These are phyloP conservation scores for Graphilbum fragrans DNA, from an alignment of 2,329 filamentous ascomycete genomes.

Conservation along the genomic window DNA sequence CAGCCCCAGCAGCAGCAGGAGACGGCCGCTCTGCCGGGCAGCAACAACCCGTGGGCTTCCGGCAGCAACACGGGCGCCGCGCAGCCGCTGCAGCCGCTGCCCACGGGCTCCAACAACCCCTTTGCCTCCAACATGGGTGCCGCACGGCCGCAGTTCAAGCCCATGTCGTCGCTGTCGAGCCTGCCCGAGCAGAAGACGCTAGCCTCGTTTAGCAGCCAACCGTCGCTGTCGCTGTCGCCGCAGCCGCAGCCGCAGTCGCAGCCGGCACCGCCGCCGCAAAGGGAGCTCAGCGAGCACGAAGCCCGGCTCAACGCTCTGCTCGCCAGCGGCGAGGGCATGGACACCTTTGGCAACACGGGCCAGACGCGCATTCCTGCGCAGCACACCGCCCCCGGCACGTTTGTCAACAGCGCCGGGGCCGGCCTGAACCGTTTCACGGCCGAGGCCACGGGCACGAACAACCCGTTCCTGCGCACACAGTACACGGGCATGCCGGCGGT, in stretches of 20 bases:
- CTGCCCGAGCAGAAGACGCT: conserved; percentile 78
- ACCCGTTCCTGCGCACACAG: conserved; percentile 78
- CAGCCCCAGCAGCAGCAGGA: conserved; percentile 41
- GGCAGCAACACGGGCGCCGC: conserved; percentile 41
- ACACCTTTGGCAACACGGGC: conserved; percentile 96
- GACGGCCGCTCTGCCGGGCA: conserved; percentile 59
- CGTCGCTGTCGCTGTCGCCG: conserved; percentile 20
- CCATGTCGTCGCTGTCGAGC: conserved; percentile 59
- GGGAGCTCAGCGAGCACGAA: conserved; percentile 49
- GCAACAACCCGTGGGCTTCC: conserved; percentile 87
- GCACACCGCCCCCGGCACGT: conserved; percentile 90
- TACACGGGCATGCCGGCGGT: conserved; percentile 64
- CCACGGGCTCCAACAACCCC: conserved; percentile 95
- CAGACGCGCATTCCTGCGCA: conserved; percentile 91
- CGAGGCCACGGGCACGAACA: conserved; percentile 62
- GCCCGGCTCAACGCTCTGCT: conserved; percentile 79
- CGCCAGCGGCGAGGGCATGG: conserved; percentile 78
- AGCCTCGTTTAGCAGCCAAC: conserved; percentile 40
- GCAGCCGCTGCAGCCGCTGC: conserved; percentile 62
- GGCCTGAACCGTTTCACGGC: conserved; percentile 58
- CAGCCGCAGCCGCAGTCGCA: conserved; percentile 28
- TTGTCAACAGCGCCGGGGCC: conserved; percentile 87
- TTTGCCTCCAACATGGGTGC: conserved; percentile 48
- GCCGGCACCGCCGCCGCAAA: conserved; percentile 34
- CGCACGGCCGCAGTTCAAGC: conserved; percentile 31